These are phyloP conservation scores for Ascosphaera apis DNA, from an alignment of 2,329 filamentous ascomycete genomes.

Conservation along the genomic window DNA sequence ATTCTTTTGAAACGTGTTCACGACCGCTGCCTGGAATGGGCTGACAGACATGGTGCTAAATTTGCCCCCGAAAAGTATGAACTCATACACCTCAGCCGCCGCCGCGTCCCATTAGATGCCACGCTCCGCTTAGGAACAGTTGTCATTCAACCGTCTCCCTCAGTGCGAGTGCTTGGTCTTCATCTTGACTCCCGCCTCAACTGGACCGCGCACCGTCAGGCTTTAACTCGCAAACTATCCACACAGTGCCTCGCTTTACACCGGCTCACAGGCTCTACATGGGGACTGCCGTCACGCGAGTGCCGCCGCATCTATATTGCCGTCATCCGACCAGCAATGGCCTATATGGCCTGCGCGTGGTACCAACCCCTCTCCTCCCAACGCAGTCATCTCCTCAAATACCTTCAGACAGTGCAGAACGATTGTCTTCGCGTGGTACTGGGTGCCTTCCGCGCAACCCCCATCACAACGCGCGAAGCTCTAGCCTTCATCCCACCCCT, in stretches of 20 bases:
- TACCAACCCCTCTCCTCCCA: slow-evolving; percentile 1
- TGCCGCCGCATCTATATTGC: not conserved
- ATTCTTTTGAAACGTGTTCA: slow-evolving; percentile 6
- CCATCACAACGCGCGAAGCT: not conserved
- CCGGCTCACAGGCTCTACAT: not conserved
- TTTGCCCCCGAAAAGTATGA: slow-evolving; percentile 9
- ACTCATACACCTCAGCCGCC: slow-evolving; percentile 7
- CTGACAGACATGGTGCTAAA: slow-evolving; percentile 6
- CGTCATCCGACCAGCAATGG: not conserved
- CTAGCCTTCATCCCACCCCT: not conserved
- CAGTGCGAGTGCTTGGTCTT: not conserved
- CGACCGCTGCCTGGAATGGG: slow-evolving; percentile 6
- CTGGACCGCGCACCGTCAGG: not conserved
- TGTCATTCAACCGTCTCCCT: not conserved
- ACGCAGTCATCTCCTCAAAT: slow-evolving; percentile 3
- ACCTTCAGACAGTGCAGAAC: not conserved
- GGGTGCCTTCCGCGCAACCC: not conserved
- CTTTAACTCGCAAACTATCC: not conserved
- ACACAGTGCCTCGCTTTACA: not conserved
- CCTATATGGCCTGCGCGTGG: slow-evolving; percentile 1
- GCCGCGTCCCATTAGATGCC: not conserved
- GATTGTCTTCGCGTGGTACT: not conserved
- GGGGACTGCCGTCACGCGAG: not conserved
- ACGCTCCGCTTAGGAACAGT: not conserved
- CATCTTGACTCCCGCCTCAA: not conserved